Conservation (phyloP, 2,329 filamentous ascomycete genomes). For the Trichoderma sp. region DNA sequence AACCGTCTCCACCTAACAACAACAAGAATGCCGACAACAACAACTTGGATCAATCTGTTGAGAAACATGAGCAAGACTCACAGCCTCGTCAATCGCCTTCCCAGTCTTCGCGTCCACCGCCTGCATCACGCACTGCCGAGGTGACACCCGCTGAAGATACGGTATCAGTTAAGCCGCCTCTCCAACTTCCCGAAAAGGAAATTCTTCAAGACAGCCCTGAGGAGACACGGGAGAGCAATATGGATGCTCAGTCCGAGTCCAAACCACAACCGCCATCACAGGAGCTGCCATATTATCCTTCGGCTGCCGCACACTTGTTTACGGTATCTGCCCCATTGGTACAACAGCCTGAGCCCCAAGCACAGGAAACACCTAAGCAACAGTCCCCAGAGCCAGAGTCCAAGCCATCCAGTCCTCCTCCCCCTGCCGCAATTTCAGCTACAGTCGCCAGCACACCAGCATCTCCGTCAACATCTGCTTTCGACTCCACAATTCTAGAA, state of each 20-base stretch:
- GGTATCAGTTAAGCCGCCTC: not conserved
- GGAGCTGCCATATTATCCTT: slow-evolving; percentile 13
- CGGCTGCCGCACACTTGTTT: slow-evolving; percentile 6
- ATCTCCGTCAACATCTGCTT: not conserved
- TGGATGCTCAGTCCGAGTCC: not conserved
- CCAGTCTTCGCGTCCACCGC: not conserved
- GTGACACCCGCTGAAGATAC: slow-evolving; percentile 1
- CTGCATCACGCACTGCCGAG: not conserved
- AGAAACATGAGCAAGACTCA: not conserved
- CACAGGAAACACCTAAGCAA: not conserved
- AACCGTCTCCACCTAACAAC: not conserved
- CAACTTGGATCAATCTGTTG: not conserved
- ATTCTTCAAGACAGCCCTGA: not conserved
- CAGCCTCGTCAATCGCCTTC: not conserved
- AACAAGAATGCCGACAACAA: not conserved
- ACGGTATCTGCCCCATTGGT: not conserved
- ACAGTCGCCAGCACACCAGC: not conserved
- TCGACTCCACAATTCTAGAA: slow-evolving; percentile 1
- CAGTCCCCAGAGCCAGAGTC: not conserved
- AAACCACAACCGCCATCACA: not conserved
- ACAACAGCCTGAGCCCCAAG: not conserved
- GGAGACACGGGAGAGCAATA: not conserved
- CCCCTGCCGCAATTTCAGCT: not conserved
- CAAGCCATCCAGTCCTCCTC: not conserved
- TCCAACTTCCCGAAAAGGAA: slow-evolving; percentile 15